phyloP scores from a whole-genome alignment of 2,329 filamentous ascomycete species.

The Colletotrichum euphorbiae region DNA sequence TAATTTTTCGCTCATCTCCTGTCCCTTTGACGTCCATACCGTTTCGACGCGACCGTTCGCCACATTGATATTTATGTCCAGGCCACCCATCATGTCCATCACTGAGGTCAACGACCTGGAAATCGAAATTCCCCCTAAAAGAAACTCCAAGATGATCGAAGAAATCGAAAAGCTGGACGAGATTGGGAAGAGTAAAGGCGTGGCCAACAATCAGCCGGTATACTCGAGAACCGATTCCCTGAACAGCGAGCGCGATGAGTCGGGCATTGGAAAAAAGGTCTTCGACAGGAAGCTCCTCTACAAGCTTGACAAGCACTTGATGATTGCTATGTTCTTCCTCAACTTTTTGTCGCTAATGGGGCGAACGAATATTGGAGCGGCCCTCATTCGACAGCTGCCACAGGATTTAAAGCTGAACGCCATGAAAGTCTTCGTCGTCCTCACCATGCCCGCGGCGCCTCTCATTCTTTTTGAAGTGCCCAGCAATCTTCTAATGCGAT shows the following conservation, averaged over 20 bases:
- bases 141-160: constrained; percentile 10
- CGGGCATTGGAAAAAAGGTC: neutral
- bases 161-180: constrained; percentile 4
- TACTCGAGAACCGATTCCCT: neutral
- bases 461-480: constrained; percentile 41
- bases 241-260: constrained; percentile 8
- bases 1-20: neutral
- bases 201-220: neutral
- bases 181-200: neutral
- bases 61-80: neutral
- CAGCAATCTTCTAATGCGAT: constrained; percentile 42
- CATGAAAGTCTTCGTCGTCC: constrained; percentile 42
- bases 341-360: constrained; percentile 46
- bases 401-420: constrained; percentile 43
- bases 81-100: neutral
- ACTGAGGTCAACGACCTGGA: neutral
- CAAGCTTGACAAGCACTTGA: constrained; percentile 42
- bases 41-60: neutral
- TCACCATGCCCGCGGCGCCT: constrained; percentile 39
- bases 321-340: constrained; percentile 45
- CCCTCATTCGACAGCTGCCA: constrained; percentile 43
- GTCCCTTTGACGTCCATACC: neutral
- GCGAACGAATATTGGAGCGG: constrained; percentile 44
- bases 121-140: constrained; percentile 1
- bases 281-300: constrained; percentile 46